A percentile compares a stretch with the other conserved stretches of the same genome.
Conservation (phyloP, 495 filamentous ascomycete species). For the Astrocystis sublimbata region DNA sequence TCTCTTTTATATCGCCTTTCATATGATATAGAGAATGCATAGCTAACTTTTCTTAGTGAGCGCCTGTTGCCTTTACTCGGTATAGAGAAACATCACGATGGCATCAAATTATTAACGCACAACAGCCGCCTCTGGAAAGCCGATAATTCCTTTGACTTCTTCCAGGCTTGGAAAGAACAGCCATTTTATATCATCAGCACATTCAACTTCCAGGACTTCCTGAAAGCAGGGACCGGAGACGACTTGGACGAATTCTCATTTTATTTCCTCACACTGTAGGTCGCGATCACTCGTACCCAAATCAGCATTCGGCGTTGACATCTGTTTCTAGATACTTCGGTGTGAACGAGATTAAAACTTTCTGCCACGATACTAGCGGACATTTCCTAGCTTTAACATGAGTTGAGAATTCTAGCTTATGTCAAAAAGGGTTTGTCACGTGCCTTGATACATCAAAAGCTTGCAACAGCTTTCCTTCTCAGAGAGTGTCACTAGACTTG, state of each 20-base stretch:
- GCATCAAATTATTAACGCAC: neutral
- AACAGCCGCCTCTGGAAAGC: conserved; percentile 26
- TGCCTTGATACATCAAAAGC: neutral
- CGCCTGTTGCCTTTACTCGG: neutral
- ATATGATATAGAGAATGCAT: neutral
- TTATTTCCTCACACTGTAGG: conserved; percentile 26
- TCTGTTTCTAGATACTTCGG: conserved; percentile 18
- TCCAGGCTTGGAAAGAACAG: conserved; percentile 29
- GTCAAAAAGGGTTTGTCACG: neutral
- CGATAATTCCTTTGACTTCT: conserved; percentile 28
- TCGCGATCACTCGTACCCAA: neutral
- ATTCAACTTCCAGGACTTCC: conserved; percentile 26
- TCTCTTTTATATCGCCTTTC: neutral
- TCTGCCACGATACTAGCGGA: conserved; percentile 26
- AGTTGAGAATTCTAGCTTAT: neutral
- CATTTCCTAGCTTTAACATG: neutral
- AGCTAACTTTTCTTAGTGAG: conserved; percentile 2
- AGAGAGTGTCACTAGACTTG: neutral
- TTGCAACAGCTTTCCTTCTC: neutral
- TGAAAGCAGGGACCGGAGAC: conserved; percentile 24
- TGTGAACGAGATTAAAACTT: conserved; percentile 26
- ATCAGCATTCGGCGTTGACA: conserved; percentile 1
- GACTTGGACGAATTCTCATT: conserved; percentile 30
- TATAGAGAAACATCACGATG: neutral
- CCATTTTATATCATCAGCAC: conserved; percentile 26